phyloP scores from a whole-genome alignment of 352 stramenopile species.

The Aphanomyces stellatus region DNA sequence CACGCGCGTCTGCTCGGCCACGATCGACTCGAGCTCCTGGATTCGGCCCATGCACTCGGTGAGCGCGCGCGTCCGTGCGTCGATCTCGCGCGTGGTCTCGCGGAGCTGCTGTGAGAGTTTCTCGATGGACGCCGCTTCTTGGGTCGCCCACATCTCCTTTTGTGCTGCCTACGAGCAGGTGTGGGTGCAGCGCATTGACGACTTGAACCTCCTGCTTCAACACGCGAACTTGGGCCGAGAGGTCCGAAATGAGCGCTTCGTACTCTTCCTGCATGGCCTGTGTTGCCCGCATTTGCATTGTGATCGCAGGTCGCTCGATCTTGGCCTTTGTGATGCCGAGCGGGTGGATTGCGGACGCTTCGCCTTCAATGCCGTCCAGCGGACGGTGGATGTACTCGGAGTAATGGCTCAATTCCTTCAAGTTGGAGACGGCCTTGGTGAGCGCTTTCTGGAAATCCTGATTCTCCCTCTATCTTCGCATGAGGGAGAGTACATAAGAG shows the following conservation, averaged over 20 bases:
- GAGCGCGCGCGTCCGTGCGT: neutral
- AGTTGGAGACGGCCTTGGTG: neutral
- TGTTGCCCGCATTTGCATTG: neutral
- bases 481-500: neutral
- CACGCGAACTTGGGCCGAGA: neutral
- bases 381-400: neutral
- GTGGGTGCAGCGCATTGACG: neutral
- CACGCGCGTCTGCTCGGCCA: slow-evolving; percentile 6
- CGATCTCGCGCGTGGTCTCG: neutral
- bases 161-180: neutral
- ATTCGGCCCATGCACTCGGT: slow-evolving; percentile 14
- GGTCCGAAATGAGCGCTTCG: neutral
- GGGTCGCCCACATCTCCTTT: neutral
- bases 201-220: neutral
- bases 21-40: neutral
- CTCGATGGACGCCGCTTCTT: neutral
- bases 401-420: neutral
- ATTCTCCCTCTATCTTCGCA: slow-evolving; percentile 1
- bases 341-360: neutral
- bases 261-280: slow-evolving; percentile 7
- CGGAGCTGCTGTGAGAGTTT: neutral
- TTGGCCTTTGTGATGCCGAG: neutral
- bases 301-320: neutral
- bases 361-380: too few relatives aligned
- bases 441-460: slow-evolving; percentile 1